Evolutionary conservation across 192 early-diverging fungal genomes (phyloP).

Genomic region (Rhizophlyctis rosea): DNA sequence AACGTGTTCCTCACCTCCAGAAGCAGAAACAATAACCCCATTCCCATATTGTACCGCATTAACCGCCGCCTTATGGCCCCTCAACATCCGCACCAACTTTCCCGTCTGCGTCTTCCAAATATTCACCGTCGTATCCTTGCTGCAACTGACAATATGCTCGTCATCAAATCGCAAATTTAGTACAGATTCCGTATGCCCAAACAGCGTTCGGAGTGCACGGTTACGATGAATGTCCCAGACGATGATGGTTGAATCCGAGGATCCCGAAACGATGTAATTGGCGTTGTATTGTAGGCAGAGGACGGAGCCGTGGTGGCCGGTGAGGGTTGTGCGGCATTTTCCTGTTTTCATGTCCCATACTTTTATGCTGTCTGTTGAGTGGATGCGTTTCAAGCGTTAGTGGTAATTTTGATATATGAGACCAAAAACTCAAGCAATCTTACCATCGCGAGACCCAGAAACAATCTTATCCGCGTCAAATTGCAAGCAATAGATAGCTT

Average conservation of each 20-base stretch:
- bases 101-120: conserved; percentile 77
- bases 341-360: conserved; percentile 72
- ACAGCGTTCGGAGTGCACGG: conserved; percentile 31
- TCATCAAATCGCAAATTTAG: conserved; percentile 47
- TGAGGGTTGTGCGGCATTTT: conserved; percentile 52
- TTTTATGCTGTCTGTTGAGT: conserved; percentile 47
- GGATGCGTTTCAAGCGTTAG: background rate
- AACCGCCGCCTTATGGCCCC: conserved; percentile 73
- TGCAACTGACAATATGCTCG: conserved; percentile 38
- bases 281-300: conserved; percentile 82
- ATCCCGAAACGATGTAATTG: conserved; percentile 67
- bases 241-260: conserved; percentile 76
- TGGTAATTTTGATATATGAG: background rate
- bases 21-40: conserved; percentile 32
- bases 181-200: conserved; percentile 43
- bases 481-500: conserved; percentile 84
- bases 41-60: conserved; percentile 64
- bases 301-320: conserved; percentile 74
- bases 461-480: conserved; percentile 71
- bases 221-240: conserved; percentile 71
- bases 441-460: conserved; percentile 66
- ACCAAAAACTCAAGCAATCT: conserved; percentile 5
- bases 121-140: conserved; percentile 52
- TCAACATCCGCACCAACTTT: conserved; percentile 48
- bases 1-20: conserved; percentile 25